Conservation (phyloP, 805 yeast genomes). For the Ogataea haglerorum region DNA sequence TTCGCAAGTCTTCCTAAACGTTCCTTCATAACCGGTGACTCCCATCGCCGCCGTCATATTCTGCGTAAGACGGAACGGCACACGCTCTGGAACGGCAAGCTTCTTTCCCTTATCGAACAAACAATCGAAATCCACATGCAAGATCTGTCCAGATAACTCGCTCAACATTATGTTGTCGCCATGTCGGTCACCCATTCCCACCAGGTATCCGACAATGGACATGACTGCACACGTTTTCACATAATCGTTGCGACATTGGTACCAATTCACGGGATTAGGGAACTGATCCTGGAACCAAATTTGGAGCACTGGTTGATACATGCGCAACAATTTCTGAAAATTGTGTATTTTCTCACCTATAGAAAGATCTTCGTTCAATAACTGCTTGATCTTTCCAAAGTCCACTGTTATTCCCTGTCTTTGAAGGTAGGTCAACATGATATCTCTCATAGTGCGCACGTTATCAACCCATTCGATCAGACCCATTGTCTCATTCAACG, state of each 20-base stretch:
- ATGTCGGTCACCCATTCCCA: constrained; percentile 96
- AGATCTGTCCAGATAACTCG: constrained; percentile 68
- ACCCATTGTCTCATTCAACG: constrained; percentile 83
- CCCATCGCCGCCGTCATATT: constrained; percentile 88
- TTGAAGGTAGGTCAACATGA: constrained; percentile 36
- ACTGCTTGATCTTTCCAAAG: constrained; percentile 25
- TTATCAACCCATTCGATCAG: constrained; percentile 86
- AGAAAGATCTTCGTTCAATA: constrained; percentile 22
- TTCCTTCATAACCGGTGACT: constrained; percentile 83
- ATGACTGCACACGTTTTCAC: constrained; percentile 86
- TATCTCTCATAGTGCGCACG: constrained; percentile 66
- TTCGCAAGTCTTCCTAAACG: constrained; percentile 81
- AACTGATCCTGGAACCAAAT: constrained; percentile 87
- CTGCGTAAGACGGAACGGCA: constrained; percentile 88
- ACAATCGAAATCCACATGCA: constrained; percentile 97
- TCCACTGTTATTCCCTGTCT: constrained; percentile 28
- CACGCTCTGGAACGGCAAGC: constrained; percentile 80
- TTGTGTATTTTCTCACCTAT: constrained; percentile 34
- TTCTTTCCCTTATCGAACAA: constrained; percentile 83
- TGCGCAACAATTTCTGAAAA: constrained; percentile 33
- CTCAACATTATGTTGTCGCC: constrained; percentile 83
- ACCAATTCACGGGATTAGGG: constrained; percentile 89
- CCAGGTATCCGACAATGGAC: constrained; percentile 93
- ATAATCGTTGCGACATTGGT: constrained; percentile 67
- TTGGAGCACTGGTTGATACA: constrained; percentile 67